A percentile compares a stretch with the other conserved stretches of the same genome.
Conservation (phyloP, 1,284 basidiomycete species). For the Xanthoconium separans region DNA sequence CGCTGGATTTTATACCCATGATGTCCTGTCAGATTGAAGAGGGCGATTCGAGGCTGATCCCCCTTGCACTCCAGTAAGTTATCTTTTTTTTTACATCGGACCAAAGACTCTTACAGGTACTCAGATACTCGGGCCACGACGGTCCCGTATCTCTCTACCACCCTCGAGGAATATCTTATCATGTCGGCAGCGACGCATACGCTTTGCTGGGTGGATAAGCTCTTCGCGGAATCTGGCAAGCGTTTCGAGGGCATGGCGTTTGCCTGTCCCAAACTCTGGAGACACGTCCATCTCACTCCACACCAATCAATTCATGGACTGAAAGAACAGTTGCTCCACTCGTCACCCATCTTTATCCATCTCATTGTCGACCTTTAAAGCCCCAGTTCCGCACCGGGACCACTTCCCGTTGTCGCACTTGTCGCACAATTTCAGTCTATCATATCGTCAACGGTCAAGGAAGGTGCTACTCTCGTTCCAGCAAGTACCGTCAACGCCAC, state of each 20-base stretch:
- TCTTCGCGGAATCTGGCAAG: conserved; percentile 16
- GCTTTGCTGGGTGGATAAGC: not conserved
- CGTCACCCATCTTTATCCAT: conserved; percentile 15
- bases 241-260: conserved; percentile 20
- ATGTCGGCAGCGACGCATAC: conserved; percentile 1
- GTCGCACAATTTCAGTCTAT: conserved; percentile 18
- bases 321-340: conserved; percentile 19
- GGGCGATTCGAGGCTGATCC: not conserved
- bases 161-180: conserved; percentile 22
- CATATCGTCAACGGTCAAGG: conserved; percentile 2
- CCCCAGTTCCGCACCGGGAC: conserved; percentile 1
- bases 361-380: conserved; percentile 16
- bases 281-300: conserved; percentile 16
- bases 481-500: conserved; percentile 14
- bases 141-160: conserved; percentile 7
- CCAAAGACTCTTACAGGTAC: not conserved
- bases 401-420: conserved; percentile 16
- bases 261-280: conserved; percentile 23
- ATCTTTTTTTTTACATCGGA: not conserved
- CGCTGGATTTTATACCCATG: not conserved
- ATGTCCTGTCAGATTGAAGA: not conserved
- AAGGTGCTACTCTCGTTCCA: not conserved
- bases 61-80: conserved; percentile 1
- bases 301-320: conserved; percentile 8
- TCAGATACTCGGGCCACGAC: not conserved